Conservation (phyloP, 2,329 filamentous ascomycete genomes). For the Ceratocystiopsis brevicomis region DNA sequence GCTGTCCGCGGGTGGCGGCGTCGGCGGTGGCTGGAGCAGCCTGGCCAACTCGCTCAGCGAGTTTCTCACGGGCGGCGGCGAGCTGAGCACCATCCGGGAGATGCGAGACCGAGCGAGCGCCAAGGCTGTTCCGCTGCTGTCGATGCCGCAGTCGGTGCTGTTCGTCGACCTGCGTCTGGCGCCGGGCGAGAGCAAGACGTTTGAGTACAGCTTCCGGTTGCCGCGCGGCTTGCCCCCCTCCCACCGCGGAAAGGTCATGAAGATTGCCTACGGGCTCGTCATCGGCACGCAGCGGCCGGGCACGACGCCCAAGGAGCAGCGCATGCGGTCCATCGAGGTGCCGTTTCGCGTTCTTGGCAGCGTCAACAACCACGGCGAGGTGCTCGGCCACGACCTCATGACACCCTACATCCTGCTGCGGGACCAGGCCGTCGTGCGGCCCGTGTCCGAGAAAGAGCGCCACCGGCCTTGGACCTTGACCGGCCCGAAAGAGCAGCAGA, state of each 20-base stretch:
- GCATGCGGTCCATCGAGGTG: constrained; percentile 76
- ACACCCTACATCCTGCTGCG: constrained; percentile 76
- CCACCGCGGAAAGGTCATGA: constrained; percentile 81
- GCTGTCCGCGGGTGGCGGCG: constrained; percentile 67
- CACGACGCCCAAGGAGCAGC: constrained; percentile 50
- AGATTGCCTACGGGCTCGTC: constrained; percentile 77
- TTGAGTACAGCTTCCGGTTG: constrained; percentile 69
- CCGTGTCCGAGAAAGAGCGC: constrained; percentile 16
- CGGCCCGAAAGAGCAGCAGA: constrained; percentile 5
- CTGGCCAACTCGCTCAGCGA: constrained; percentile 79
- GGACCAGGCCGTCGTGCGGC: constrained; percentile 54
- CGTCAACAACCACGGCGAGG: constrained; percentile 73
- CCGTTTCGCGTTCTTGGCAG: constrained; percentile 87
- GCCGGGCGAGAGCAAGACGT: constrained; percentile 76
- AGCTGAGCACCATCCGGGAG: constrained; percentile 85
- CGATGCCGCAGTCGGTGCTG: constrained; percentile 83
- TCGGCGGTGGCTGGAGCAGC: constrained; percentile 68
- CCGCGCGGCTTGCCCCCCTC: constrained; percentile 80
- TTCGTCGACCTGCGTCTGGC: constrained; percentile 82
- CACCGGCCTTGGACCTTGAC: constrained; percentile 2
- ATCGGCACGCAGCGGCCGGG: constrained; percentile 81
- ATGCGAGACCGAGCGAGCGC: constrained; percentile 79
- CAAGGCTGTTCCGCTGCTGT: constrained; percentile 76
- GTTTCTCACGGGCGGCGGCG: constrained; percentile 55
- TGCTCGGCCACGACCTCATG: constrained; percentile 87